phyloP scores from a whole-genome alignment of 768 basidiomycete genomes.

The Kwoniella shandongensis region DNA sequence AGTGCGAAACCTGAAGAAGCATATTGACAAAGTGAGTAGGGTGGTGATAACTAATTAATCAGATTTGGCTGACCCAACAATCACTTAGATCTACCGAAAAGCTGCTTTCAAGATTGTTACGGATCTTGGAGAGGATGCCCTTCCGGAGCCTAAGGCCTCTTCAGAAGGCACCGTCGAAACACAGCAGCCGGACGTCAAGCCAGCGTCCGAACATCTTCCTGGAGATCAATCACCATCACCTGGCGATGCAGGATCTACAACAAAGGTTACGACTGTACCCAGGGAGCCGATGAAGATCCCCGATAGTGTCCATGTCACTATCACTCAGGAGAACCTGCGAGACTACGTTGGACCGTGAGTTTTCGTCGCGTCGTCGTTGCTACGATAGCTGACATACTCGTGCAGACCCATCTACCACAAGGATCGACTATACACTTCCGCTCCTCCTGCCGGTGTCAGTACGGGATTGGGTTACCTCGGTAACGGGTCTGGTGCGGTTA shows the following conservation, averaged over 20 bases:
- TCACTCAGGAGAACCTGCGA: slow-evolving; percentile 83
- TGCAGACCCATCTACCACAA: slow-evolving; percentile 78
- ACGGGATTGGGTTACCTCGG: slow-evolving; percentile 94
- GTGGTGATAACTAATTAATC: neutral
- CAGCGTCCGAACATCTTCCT: slow-evolving; percentile 49
- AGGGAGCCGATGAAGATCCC: slow-evolving; percentile 82
- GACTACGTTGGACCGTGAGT: slow-evolving; percentile 85
- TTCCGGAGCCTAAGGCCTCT: slow-evolving; percentile 66
- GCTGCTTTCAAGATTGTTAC: slow-evolving; percentile 87
- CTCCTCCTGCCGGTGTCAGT: slow-evolving; percentile 87
- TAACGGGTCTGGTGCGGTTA: slow-evolving; percentile 92
- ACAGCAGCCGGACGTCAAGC: slow-evolving; percentile 58
- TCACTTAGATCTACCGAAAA: slow-evolving; percentile 84
- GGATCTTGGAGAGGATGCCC: slow-evolving; percentile 80
- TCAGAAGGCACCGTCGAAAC: slow-evolving; percentile 58
- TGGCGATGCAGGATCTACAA: slow-evolving; percentile 48
- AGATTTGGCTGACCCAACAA: neutral
- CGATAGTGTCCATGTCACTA: slow-evolving; percentile 69
- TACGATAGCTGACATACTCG: neutral
- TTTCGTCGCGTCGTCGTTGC: neutral
- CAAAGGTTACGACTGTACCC: slow-evolving; percentile 69
- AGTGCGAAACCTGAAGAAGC: slow-evolving; percentile 94
- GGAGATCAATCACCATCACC: slow-evolving; percentile 38
- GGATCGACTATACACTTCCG: slow-evolving; percentile 78
- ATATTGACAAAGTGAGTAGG: slow-evolving; percentile 82